These are phyloP conservation scores for Daldinia eschscholtzii DNA, from an alignment of 2,329 filamentous ascomycete species.

Conservation along the genomic window DNA sequence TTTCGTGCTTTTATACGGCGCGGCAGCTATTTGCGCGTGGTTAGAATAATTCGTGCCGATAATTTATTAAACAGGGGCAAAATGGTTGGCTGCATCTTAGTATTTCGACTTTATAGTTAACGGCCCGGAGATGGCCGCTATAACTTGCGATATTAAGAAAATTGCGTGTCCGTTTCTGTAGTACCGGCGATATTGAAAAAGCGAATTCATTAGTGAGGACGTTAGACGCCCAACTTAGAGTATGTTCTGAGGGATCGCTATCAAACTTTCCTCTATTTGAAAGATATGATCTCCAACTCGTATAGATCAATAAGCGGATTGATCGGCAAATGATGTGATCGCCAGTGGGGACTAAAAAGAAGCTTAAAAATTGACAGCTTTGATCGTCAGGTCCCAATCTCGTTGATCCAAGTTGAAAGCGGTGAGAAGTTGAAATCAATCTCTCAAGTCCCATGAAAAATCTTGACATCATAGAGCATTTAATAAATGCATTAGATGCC, in stretches of 20 bases:
- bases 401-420: constrained; percentile 13
- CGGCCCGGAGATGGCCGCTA: constrained; percentile 24
- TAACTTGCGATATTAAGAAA: constrained; percentile 26
- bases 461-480: constrained; percentile 28
- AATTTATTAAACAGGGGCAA: constrained; percentile 16
- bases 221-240: background rate
- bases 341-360: constrained; percentile 24
- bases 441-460: constrained; percentile 1
- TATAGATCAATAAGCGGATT: constrained; percentile 14
- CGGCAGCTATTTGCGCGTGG: constrained; percentile 19
- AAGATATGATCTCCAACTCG: background rate
- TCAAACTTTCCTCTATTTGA: background rate
- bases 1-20: constrained; percentile 8
- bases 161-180: constrained; percentile 6
- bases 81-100: constrained; percentile 1
- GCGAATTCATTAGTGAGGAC: constrained; percentile 3
- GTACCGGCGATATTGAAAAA: constrained; percentile 34
- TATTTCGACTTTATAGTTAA: constrained; percentile 4
- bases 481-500: constrained; percentile 22
- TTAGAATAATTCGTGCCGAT: constrained; percentile 7
- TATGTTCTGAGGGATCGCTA: background rate
- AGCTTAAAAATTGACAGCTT: constrained; percentile 39
- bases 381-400: constrained; percentile 43
- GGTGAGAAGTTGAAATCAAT: background rate
- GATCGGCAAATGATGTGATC: constrained; percentile 30